Conservation (phyloP, 1,139 yeast species). For the Saccharomyces hybrid region DNA sequence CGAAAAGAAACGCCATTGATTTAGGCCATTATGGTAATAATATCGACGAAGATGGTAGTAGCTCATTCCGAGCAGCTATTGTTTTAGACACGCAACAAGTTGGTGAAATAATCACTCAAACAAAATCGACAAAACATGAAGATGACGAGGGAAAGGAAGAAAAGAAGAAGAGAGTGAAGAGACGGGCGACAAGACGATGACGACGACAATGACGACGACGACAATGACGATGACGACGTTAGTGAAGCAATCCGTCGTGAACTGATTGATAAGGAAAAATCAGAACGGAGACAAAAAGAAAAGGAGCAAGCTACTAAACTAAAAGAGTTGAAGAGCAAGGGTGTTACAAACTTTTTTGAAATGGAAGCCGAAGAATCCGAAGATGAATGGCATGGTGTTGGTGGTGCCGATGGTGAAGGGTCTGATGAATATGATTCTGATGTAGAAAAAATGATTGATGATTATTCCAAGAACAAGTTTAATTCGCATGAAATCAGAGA, state of each 20-base stretch:
- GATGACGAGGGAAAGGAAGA: conserved; percentile 13
- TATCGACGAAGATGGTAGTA: conserved; percentile 11
- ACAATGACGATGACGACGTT: conserved; percentile 8
- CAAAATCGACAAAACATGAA: conserved; percentile 6
- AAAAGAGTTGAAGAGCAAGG: conserved; percentile 31
- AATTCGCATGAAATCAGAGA: conserved; percentile 55
- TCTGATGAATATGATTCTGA: conserved; percentile 66
- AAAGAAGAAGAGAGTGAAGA: conserved; percentile 7
- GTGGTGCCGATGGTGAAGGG: conserved; percentile 70
- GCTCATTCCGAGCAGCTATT: neutral
- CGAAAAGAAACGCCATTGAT: conserved; percentile 21
- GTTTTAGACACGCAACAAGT: neutral
- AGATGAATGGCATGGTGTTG: conserved; percentile 90
- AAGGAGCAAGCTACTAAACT: conserved; percentile 34
- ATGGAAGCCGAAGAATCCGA: conserved; percentile 91
- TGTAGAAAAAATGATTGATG: conserved; percentile 77
- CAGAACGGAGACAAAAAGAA: conserved; percentile 33
- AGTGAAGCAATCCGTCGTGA: conserved; percentile 6
- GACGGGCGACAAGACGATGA: conserved; percentile 6
- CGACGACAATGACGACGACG: conserved; percentile 9
- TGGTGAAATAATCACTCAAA: neutral
- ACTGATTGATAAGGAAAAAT: conserved; percentile 4
- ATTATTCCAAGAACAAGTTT: conserved; percentile 50
- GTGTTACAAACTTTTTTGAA: conserved; percentile 33
- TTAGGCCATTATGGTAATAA: conserved; percentile 34